These are phyloP conservation scores for Lentinula detonsa DNA, from an alignment of 768 basidiomycete species.

Conservation along the genomic window DNA sequence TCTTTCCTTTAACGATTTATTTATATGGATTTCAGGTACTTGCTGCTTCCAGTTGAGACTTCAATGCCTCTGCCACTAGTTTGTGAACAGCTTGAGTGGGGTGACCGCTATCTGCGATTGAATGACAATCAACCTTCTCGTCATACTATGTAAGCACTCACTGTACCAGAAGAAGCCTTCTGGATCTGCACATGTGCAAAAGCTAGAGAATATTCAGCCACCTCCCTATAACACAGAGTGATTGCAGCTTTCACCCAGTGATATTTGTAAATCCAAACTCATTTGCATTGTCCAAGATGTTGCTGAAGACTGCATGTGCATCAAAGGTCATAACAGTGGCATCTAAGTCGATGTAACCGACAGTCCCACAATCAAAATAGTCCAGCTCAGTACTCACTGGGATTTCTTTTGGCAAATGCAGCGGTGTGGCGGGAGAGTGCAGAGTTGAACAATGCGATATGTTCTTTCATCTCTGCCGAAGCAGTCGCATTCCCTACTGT, in stretches of 20 bases:
- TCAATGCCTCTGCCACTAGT: constrained; percentile 37
- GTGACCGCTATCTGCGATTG: constrained; percentile 37
- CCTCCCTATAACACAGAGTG: neutral
- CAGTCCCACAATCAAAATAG: neutral
- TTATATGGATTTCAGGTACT: neutral
- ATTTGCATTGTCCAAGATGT: constrained; percentile 32
- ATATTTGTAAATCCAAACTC: constrained; percentile 41
- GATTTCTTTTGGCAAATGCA: constrained; percentile 30
- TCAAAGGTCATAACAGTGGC: constrained; percentile 42
- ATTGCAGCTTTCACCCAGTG: constrained; percentile 28
- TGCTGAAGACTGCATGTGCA: constrained; percentile 43
- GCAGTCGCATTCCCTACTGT: constrained; percentile 27
- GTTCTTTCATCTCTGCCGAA: constrained; percentile 27
- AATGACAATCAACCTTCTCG: neutral
- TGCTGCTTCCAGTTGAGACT: constrained; percentile 20
- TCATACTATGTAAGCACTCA: constrained; percentile 20
- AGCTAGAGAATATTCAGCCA: constrained; percentile 21
- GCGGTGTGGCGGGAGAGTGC: constrained; percentile 28
- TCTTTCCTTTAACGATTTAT: no score
- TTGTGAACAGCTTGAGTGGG: constrained; percentile 44
- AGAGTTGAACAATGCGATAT: constrained; percentile 36
- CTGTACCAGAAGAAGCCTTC: constrained; percentile 47
- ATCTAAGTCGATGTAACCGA: constrained; percentile 14
- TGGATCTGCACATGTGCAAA: constrained; percentile 42
- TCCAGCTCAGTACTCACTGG: constrained; percentile 14